A percentile compares a stretch with the other conserved stretches of the same genome.
Conservation (phyloP, 2,329 filamentous ascomycete species). For the Fusarium luffae region DNA sequence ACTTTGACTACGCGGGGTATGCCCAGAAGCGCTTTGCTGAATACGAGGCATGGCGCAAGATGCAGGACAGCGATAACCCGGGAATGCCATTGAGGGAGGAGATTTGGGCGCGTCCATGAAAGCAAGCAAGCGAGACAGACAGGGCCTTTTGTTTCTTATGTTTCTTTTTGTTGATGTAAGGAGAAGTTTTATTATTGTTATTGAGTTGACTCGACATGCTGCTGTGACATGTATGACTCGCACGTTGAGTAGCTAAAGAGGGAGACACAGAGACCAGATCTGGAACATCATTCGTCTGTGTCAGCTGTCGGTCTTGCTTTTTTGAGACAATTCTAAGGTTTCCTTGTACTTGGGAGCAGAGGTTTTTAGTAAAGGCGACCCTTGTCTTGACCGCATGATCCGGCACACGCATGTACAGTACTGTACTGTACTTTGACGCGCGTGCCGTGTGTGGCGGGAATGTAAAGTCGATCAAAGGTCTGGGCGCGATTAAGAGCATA, state of each 20-base stretch:
- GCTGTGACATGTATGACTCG: slow-evolving; percentile 19
- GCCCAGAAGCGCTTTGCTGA: slow-evolving; percentile 35
- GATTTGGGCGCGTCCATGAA: slow-evolving; percentile 26
- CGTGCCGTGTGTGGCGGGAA: too few species aligned
- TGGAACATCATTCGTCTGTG: slow-evolving; percentile 14
- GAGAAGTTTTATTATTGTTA: too few species aligned
- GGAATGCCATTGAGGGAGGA: slow-evolving; percentile 21
- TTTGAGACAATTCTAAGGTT: slow-evolving; percentile 4
- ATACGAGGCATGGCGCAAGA: slow-evolving; percentile 35
- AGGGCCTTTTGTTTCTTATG: not conserved
- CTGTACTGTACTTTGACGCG: too few species aligned
- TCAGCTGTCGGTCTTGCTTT: not conserved
- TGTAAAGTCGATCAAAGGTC: too few species aligned
- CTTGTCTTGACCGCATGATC: slow-evolving; percentile 10
- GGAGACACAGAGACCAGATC: slow-evolving; percentile 1
- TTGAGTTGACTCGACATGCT: not conserved
- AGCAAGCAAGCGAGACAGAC: slow-evolving; percentile 1
- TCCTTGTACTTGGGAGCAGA: too few species aligned
- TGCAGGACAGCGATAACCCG: not conserved
- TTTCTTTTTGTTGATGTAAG: too few species aligned
- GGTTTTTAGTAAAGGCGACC: not conserved
- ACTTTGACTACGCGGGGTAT: slow-evolving; percentile 41
- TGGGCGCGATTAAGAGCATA: too few species aligned
- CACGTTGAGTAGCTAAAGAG: slow-evolving; percentile 5
- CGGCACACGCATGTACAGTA: not conserved